These are phyloP conservation scores for Silene conica DNA, from an alignment of 148 eudicot genomes.

Conservation along the genomic window DNA sequence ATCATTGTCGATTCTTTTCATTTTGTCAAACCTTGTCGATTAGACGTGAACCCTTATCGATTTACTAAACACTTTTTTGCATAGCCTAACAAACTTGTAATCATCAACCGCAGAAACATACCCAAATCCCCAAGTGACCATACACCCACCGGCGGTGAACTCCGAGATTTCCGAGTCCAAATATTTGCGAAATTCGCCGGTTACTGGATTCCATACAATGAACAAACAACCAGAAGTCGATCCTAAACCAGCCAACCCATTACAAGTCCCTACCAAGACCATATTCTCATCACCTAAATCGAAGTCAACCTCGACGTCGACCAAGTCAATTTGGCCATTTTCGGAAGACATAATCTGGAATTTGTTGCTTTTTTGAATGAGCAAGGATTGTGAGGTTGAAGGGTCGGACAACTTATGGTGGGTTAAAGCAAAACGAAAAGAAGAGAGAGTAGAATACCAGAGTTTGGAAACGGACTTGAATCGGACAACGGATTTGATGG, in stretches of 20 bases:
- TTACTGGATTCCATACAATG: slow-evolving; percentile 10
- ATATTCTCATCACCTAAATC: neutral
- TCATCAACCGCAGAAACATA: neutral
- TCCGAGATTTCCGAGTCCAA: neutral
- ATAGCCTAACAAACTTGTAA: neutral
- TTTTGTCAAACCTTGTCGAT: neutral
- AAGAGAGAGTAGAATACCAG: slow-evolving; percentile 24
- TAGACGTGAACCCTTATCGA: neutral
- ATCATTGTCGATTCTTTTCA: neutral
- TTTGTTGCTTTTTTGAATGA: neutral
- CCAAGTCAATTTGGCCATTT: neutral
- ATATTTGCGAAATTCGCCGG: neutral
- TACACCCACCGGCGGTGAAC: no score
- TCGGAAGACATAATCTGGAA: neutral
- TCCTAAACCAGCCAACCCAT: slow-evolving; percentile 14
- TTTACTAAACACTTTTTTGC: neutral
- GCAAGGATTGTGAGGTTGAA: neutral
- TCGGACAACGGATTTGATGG: slow-evolving; percentile 7
- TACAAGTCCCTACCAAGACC: slow-evolving; percentile 7
- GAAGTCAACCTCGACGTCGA: neutral
- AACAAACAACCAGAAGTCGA: neutral
- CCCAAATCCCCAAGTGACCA: slow-evolving; percentile 3
- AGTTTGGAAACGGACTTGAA: slow-evolving; percentile 20
- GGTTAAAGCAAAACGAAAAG: slow-evolving; percentile 6
- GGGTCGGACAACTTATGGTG: slow-evolving; percentile 1